These are phyloP conservation scores for Carex myosuroides DNA, from an alignment of 176 grass and related monocot genomes.

Conservation along the genomic window DNA sequence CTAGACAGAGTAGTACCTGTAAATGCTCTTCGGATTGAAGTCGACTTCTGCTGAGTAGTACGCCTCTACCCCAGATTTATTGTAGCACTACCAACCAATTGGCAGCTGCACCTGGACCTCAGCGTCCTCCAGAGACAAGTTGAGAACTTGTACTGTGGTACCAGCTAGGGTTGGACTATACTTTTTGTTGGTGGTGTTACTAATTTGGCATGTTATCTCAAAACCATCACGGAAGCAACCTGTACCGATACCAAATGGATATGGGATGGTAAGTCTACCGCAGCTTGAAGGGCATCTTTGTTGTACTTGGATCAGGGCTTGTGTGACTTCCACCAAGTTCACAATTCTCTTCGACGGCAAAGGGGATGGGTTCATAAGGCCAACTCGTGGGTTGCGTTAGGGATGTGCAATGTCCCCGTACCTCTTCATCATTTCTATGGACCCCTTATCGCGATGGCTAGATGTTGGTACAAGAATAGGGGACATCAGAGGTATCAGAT, in stretches of 20 bases:
- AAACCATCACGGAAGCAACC: constrained; percentile 51
- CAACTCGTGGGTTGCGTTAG: no score
- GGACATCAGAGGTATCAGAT: no score
- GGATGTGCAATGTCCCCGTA: no score
- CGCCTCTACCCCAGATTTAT: not conserved
- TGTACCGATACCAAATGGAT: constrained; percentile 64
- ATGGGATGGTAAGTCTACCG: constrained; percentile 52
- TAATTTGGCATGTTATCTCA: constrained; percentile 13
- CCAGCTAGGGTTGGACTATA: constrained; percentile 12
- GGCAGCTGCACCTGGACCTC: constrained; percentile 38
- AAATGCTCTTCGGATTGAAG: constrained; percentile 21
- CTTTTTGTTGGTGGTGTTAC: not conserved
- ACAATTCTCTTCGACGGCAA: no score
- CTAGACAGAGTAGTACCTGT: not conserved
- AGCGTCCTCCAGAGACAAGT: constrained; percentile 22
- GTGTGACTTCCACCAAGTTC: no score
- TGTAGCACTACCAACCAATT: constrained; percentile 41
- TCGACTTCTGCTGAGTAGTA: constrained; percentile 29
- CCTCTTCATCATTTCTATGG: no score
- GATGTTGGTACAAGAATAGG: no score
- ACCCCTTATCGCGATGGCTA: no score
- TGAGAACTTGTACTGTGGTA: constrained; percentile 24
- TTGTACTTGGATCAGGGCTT: no score
- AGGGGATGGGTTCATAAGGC: no score
- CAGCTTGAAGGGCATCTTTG: constrained; percentile 35